Conservation (phyloP, 495 filamentous ascomycete species). For the Elasticomyces elasticus region DNA sequence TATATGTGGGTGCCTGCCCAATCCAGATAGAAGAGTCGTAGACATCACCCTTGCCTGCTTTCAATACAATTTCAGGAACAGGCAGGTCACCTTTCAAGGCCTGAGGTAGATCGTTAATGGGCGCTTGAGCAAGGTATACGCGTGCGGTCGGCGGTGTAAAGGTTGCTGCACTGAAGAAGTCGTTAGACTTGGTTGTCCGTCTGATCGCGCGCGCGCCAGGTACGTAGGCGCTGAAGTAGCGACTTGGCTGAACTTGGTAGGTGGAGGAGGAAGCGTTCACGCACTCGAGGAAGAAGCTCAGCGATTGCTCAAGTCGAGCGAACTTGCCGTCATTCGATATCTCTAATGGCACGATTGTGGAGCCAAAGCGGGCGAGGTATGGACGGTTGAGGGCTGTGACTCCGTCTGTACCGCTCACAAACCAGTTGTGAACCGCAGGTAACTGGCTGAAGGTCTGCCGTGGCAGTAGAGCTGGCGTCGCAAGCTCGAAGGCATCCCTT, state of each 20-base stretch:
- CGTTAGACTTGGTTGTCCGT: conserved; percentile 9
- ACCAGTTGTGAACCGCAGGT: conserved; percentile 49
- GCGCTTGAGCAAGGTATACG: conserved; percentile 79
- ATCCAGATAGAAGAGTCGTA: conserved; percentile 86
- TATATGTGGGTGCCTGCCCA: conserved; percentile 73
- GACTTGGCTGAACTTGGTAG: conserved; percentile 1
- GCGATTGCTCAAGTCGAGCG: conserved; percentile 46
- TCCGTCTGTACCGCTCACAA: conserved; percentile 20
- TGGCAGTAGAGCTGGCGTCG: conserved; percentile 41
- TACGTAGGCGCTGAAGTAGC: conserved; percentile 20
- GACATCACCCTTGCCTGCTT: conserved; percentile 59
- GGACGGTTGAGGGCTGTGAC: conserved; percentile 33
- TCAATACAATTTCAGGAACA: conserved; percentile 51
- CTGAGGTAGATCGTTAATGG: conserved; percentile 54
- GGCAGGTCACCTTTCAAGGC: conserved; percentile 56
- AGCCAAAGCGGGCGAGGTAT: conserved; percentile 42
- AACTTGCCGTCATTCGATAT: conserved; percentile 40
- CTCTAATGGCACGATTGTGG: conserved; percentile 50
- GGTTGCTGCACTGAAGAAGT: conserved; percentile 18
- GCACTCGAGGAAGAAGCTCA: conserved; percentile 49
- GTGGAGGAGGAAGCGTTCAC: conserved; percentile 13
- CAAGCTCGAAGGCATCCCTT: conserved; percentile 37
- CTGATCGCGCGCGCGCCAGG: conserved; percentile 17
- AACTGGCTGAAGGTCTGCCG: conserved; percentile 35
- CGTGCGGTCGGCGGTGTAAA: conserved; percentile 8